Conservation (phyloP, 176 grass and related monocot species). For the Microstegium vimineum region DNA sequence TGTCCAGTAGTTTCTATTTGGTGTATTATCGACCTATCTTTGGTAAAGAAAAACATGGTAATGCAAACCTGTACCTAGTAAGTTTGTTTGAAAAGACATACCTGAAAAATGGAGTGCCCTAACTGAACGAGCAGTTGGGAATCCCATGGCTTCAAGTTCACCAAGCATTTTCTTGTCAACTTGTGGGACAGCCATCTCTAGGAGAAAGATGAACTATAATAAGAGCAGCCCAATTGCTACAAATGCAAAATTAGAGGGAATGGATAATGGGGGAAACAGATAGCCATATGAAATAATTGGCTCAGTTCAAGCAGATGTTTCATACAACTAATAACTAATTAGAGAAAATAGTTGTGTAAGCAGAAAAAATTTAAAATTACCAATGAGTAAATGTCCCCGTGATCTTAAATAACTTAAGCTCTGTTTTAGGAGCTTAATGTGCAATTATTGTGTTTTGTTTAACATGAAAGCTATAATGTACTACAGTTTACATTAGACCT, state of each 20-base stretch:
- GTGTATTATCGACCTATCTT: background rate
- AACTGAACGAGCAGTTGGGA: slow-evolving; percentile 58
- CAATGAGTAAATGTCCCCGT: background rate
- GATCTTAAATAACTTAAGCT: background rate
- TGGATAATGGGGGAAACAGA: background rate
- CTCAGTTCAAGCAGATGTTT: background rate
- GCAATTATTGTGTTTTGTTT: background rate
- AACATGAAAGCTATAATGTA: slow-evolving; percentile 8
- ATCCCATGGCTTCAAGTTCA: slow-evolving; percentile 88
- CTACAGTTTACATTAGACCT: slow-evolving; percentile 7
- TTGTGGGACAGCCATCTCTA: slow-evolving; percentile 67
- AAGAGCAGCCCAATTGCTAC: background rate
- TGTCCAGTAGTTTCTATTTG: background rate
- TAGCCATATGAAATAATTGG: background rate
- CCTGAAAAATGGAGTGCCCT: slow-evolving; percentile 88
- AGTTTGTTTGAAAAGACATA: slow-evolving; percentile 36
- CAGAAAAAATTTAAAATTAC: background rate
- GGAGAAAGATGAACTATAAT: background rate
- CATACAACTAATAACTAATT: background rate
- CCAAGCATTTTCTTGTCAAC: slow-evolving; percentile 69
- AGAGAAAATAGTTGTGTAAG: background rate
- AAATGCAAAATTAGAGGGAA: slow-evolving; percentile 1
- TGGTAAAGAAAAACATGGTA: background rate
- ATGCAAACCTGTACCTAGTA: background rate
- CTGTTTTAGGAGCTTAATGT: background rate